Percentiles rank a stretch among this genome's conserved stretches.
Evolutionary conservation across 1,139 yeast species (phyloP).

Genomic region (Diutina rugosa): DNA sequence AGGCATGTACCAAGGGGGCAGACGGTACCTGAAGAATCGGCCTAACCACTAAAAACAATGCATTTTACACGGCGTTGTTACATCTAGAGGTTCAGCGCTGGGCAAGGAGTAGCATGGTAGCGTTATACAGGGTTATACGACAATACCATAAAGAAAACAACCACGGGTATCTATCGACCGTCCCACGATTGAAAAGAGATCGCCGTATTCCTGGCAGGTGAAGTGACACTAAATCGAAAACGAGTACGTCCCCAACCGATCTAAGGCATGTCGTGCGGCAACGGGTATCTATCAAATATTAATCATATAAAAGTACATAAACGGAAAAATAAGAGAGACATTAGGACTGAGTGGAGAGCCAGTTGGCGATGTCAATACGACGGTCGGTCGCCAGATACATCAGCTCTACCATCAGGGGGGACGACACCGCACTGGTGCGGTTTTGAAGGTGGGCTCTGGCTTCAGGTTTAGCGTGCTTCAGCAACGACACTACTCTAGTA

Average conservation of each 20-base stretch:
- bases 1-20: neutral
- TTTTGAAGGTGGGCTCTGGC: neutral
- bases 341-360: neutral
- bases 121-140: neutral
- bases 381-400: neutral
- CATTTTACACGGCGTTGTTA: neutral
- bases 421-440: neutral
- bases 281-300: neutral
- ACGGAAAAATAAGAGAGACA: no score
- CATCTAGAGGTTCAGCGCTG: neutral
- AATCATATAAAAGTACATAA: neutral
- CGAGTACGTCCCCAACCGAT: neutral
- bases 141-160: neutral
- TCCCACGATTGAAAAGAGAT: no score
- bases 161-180: neutral
- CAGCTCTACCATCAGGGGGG: neutral
- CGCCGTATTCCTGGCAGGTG: no score
- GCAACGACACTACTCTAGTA: neutral
- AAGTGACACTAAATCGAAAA: neutral
- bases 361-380: neutral
- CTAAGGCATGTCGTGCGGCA: neutral
- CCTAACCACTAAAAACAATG: neutral
- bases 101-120: neutral
- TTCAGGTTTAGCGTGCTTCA: neutral
- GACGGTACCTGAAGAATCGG: neutral